phyloP scores from a whole-genome alignment of 1,284 basidiomycete species.

The Erythrobasidium hasegawianum region DNA sequence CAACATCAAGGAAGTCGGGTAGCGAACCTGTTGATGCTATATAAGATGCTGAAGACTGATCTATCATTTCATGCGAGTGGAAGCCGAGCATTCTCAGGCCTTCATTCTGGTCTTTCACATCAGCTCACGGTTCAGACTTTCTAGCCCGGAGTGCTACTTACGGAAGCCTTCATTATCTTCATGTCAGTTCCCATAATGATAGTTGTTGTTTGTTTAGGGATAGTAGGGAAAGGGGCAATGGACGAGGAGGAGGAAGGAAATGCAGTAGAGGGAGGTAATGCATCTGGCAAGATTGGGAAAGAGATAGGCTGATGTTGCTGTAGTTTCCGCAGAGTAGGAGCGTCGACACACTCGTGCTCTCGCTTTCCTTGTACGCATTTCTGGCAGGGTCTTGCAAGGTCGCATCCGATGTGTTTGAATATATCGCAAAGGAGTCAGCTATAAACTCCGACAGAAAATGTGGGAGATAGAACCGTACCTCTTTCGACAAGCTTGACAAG shows the following conservation, averaged over 20 bases:
- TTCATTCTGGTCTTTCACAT: background rate
- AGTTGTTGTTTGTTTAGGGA: background rate
- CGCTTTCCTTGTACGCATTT: constrained; percentile 1
- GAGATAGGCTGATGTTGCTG: background rate
- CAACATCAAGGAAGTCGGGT: too few relatives aligned
- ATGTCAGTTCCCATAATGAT: constrained; percentile 16
- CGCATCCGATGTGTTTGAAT: background rate
- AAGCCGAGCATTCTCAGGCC: constrained; percentile 2
- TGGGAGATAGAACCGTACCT: too few relatives aligned
- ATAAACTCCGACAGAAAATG: background rate
- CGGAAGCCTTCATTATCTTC: constrained; percentile 15
- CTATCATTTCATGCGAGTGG: constrained; percentile 22
- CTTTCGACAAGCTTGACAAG: too few relatives aligned
- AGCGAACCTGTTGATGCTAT: constrained; percentile 5
- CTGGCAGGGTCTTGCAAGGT: background rate
- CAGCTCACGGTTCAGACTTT: background rate
- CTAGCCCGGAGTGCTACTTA: background rate
- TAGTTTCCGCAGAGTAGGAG: background rate
- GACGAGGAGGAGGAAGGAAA: background rate
- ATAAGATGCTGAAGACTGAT: constrained; percentile 6
- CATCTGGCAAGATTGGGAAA: background rate
- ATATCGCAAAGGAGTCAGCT: background rate
- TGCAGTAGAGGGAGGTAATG: background rate
- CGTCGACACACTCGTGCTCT: background rate
- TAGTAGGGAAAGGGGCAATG: background rate